Evolutionary conservation across 192 early-diverging fungal species (phyloP).

Genomic region (Linnemannia exigua): DNA sequence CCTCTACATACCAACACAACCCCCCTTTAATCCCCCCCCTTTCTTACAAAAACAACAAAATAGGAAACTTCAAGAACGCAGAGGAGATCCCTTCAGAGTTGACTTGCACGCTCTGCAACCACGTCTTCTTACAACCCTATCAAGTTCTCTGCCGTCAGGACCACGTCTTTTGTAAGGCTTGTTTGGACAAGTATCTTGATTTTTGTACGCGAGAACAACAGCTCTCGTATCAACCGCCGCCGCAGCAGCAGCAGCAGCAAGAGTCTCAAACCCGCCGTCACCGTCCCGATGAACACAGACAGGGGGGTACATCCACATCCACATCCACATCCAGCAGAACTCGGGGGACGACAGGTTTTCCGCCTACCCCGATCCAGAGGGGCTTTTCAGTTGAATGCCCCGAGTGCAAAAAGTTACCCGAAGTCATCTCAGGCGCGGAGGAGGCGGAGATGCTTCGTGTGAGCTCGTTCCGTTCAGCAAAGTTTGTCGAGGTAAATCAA

Average conservation of each 20-base stretch:
- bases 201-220: not conserved
- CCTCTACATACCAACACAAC: not conserved
- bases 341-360: not conserved
- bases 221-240: not conserved
- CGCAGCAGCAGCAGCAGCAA: too few species aligned
- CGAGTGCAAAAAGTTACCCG: slow-evolving; percentile 4
- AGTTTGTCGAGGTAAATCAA: slow-evolving; percentile 28
- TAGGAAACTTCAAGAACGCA: not conserved
- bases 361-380: not conserved
- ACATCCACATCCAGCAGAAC: not conserved
- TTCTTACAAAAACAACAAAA: not conserved
- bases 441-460: not conserved
- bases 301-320: not conserved
- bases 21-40: not conserved
- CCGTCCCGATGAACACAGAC: not conserved
- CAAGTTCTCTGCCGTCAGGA: slow-evolving; percentile 30
- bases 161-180: slow-evolving; percentile 37
- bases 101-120: slow-evolving; percentile 15
- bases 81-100: slow-evolving; percentile 20
- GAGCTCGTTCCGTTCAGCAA: slow-evolving; percentile 23
- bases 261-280: not conserved
- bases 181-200: slow-evolving; percentile 25
- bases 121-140: slow-evolving; percentile 23
- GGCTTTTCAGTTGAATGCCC: slow-evolving; percentile 21
- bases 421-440: not conserved